These are phyloP conservation scores for Mucor indicus DNA, from an alignment of 371 early-diverging fungal species.

Conservation along the genomic window DNA sequence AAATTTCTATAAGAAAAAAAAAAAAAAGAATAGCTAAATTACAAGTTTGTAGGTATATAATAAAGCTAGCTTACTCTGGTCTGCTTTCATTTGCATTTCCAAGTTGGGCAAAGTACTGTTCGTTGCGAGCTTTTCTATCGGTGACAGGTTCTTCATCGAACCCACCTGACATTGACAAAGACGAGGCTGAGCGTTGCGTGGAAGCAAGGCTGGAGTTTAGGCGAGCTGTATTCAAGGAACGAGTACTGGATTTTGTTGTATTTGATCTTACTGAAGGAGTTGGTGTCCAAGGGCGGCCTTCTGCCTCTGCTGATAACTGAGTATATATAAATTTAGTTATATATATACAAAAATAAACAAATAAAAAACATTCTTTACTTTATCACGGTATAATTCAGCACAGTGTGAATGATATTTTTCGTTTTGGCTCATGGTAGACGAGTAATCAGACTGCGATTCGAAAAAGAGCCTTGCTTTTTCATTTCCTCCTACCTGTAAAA, in stretches of 20 bases:
- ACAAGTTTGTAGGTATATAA: background rate
- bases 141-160: slow-evolving; percentile 1
- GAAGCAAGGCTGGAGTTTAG: slow-evolving; percentile 5
- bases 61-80: slow-evolving; percentile 17
- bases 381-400: slow-evolving; percentile 89
- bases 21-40: background rate
- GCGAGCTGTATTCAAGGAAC: slow-evolving; percentile 9
- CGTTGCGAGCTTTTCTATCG: slow-evolving; percentile 14
- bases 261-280: slow-evolving; percentile 26
- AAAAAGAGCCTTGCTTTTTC: slow-evolving; percentile 85
- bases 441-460: slow-evolving; percentile 80
- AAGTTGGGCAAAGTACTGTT: slow-evolving; percentile 25
- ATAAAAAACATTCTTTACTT: slow-evolving; percentile 26
- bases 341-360: too few species aligned
- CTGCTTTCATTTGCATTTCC: slow-evolving; percentile 20
- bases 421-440: slow-evolving; percentile 69
- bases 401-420: slow-evolving; percentile 87
- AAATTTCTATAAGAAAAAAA: slow-evolving; percentile 30
- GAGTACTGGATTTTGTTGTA: background rate
- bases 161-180: slow-evolving; percentile 12
- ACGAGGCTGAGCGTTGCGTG: slow-evolving; percentile 29
- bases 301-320: slow-evolving; percentile 70
- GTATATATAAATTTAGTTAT: background rate
- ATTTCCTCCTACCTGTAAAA: slow-evolving; percentile 86
- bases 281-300: slow-evolving; percentile 73